phyloP scores from a whole-genome alignment of 2,329 filamentous ascomycete species.

The Venturia effusa region DNA sequence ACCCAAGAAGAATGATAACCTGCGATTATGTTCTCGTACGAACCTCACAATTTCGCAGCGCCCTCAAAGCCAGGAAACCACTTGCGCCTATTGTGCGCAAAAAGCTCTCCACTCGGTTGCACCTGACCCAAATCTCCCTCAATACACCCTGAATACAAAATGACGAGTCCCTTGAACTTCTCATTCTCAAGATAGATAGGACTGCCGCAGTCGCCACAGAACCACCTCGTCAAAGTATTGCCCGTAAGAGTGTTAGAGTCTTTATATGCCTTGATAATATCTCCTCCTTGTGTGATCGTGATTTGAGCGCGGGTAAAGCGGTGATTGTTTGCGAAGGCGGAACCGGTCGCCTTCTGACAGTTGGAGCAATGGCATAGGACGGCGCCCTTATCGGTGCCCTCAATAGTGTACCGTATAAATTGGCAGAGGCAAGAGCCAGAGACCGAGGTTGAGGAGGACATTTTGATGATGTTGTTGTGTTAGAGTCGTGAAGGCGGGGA shows the following conservation, averaged over 20 bases:
- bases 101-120: neutral
- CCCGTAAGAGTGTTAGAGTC: conserved; percentile 19
- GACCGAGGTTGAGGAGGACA: neutral
- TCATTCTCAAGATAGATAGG: conserved; percentile 18
- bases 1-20: neutral
- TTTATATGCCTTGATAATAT: conserved; percentile 16
- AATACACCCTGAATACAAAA: conserved; percentile 2
- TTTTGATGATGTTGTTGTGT: neutral
- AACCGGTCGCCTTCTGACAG: conserved; percentile 17
- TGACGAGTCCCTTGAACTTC: conserved; percentile 13
- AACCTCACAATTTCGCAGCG: neutral
- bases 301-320: conserved; percentile 18
- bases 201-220: conserved; percentile 21
- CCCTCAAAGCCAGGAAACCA: neutral
- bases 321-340: conserved; percentile 21
- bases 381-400: conserved; percentile 19
- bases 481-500: too few relatives aligned
- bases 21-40: too few relatives aligned
- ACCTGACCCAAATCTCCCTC: neutral
- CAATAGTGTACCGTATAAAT: conserved; percentile 16
- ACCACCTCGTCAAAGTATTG: conserved; percentile 17
- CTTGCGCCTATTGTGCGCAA: neutral
- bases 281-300: conserved; percentile 17
- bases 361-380: conserved; percentile 22
- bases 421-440: conserved; percentile 19